phyloP scores from a whole-genome alignment of 768 basidiomycete genomes.

The Psilocybe azurescens region DNA sequence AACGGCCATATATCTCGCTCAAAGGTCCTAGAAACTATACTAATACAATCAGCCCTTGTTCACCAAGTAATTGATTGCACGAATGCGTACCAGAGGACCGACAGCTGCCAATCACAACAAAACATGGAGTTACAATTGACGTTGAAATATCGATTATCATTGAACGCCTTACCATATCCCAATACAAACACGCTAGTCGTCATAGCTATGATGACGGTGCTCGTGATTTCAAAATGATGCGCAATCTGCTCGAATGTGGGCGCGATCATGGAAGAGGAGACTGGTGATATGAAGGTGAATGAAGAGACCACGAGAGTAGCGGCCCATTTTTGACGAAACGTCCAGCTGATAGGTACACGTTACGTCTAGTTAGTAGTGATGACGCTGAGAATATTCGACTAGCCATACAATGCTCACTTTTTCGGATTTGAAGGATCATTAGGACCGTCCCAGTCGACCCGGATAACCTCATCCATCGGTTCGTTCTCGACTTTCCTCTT shows the following conservation, averaged over 20 bases:
- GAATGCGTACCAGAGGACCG: slow-evolving; percentile 49
- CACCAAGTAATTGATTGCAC: not conserved
- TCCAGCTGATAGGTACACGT: slow-evolving; percentile 50
- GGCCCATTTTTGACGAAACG: slow-evolving; percentile 62
- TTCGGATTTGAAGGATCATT: slow-evolving; percentile 63
- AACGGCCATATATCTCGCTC: slow-evolving; percentile 75
- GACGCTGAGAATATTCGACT: not conserved
- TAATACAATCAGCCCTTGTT: not conserved
- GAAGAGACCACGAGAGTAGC: slow-evolving; percentile 65
- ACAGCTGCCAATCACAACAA: slow-evolving; percentile 40
- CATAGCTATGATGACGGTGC: slow-evolving; percentile 53
- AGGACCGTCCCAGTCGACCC: slow-evolving; percentile 69
- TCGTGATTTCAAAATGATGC: slow-evolving; percentile 59
- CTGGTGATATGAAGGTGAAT: slow-evolving; percentile 71
- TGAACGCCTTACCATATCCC: slow-evolving; percentile 54
- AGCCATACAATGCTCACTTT: slow-evolving; percentile 40
- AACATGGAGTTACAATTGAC: too few relatives aligned
- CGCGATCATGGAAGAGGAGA: slow-evolving; percentile 78
- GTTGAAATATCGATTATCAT: too few relatives aligned
- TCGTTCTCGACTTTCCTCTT: too few relatives aligned
- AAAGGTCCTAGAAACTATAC: slow-evolving; percentile 59
- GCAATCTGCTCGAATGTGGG: slow-evolving; percentile 62
- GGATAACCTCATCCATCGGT: too few relatives aligned
- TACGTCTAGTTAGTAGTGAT: not conserved
- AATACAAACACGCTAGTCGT: slow-evolving; percentile 57